Percentiles rank a stretch among this genome's conserved stretches.
phyloP scores from a whole-genome alignment of 83 land plant genomes.

The Thuja plicata region DNA sequence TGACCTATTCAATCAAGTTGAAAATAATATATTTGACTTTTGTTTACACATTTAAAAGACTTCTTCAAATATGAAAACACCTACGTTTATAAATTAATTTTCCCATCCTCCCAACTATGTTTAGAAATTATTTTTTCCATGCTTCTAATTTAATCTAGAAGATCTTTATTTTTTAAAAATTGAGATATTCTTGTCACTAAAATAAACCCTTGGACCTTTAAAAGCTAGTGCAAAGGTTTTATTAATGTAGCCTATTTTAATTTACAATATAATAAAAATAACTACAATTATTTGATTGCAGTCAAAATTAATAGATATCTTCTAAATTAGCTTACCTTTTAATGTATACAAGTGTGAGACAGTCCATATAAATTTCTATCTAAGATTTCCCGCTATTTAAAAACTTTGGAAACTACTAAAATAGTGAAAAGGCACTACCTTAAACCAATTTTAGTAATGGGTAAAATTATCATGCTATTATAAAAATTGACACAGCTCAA shows the following conservation, averaged over 20 bases:
- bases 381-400: background rate
- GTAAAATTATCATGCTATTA: too few relatives aligned
- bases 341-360: background rate
- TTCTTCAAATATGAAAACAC: background rate
- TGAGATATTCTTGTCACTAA: background rate
- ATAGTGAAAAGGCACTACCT: background rate
- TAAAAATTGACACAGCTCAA: too few relatives aligned
- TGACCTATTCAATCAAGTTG: background rate
- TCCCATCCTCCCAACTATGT: background rate
- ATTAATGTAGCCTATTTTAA: background rate
- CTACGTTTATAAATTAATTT: background rate
- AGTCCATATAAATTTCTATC: background rate
- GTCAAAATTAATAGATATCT: background rate
- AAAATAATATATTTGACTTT: background rate
- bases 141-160: background rate
- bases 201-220: background rate
- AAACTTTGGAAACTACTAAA: background rate
- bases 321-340: background rate
- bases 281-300: background rate
- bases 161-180: background rate
- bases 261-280: background rate
- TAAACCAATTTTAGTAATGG: too few relatives aligned
- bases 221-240: background rate
- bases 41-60: background rate
- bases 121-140: background rate